Evolutionary conservation across 2,329 filamentous ascomycete species (phyloP).

Genomic region (Fusarium sp.): DNA sequence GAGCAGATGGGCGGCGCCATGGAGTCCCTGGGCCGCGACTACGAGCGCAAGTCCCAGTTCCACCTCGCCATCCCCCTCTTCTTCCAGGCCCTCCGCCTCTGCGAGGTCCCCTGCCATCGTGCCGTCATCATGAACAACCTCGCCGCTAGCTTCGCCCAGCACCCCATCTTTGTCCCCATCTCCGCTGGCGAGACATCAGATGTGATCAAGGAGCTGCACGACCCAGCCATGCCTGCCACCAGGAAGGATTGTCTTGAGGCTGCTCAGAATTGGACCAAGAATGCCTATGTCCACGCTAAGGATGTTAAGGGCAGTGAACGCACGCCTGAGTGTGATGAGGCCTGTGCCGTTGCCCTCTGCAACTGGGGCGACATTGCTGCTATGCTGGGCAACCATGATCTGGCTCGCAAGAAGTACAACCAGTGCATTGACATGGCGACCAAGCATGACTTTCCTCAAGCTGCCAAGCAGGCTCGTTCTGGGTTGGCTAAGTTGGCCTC

Average conservation of each 20-base stretch:
- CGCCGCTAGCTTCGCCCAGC: conserved; percentile 78
- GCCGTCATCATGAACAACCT: conserved; percentile 90
- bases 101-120: conserved; percentile 77
- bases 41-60: conserved; percentile 78
- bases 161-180: conserved; percentile 58
- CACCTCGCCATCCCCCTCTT: conserved; percentile 89
- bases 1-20: conserved; percentile 80
- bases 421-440: conserved; percentile 74
- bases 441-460: conserved; percentile 64
- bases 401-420: conserved; percentile 76
- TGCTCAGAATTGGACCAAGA: conserved; percentile 82
- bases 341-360: conserved; percentile 85
- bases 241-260: conserved; percentile 74
- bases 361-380: conserved; percentile 88
- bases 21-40: conserved; percentile 82
- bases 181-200: conserved; percentile 44
- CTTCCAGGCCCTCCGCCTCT: conserved; percentile 83
- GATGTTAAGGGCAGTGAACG: conserved; percentile 75
- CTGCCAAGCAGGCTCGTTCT: conserved; percentile 64
- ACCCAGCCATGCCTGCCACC: conserved; percentile 56
- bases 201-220: conserved; percentile 44
- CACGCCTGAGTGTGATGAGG: conserved; percentile 84
- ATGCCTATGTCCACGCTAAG: conserved; percentile 76
- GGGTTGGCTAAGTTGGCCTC: conserved; percentile 57
- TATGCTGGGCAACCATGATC: conserved; percentile 73